Evolutionary conservation across 2,329 filamentous ascomycete species (phyloP).

Genomic region (Domatiomyces globalis): DNA sequence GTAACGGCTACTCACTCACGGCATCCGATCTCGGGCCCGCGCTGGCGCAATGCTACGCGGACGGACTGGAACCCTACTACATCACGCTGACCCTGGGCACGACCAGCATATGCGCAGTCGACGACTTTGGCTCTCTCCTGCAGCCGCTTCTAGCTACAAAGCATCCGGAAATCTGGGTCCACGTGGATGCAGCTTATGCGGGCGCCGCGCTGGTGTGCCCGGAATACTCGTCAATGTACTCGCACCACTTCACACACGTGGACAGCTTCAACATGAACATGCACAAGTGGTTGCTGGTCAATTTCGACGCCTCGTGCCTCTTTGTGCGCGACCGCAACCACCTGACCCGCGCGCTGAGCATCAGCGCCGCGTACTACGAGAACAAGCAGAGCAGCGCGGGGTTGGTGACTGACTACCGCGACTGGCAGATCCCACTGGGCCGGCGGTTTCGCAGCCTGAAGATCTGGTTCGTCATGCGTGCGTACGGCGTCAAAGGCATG

Average conservation of each 20-base stretch:
- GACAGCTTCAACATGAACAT: slow-evolving; percentile 92
- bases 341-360: slow-evolving; percentile 65
- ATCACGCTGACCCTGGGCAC: slow-evolving; percentile 73
- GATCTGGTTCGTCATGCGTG: slow-evolving; percentile 85
- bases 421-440: slow-evolving; percentile 93
- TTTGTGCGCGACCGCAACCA: slow-evolving; percentile 62
- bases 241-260: slow-evolving; percentile 35
- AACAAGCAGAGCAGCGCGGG: slow-evolving; percentile 70
- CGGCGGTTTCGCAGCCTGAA: slow-evolving; percentile 78
- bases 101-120: slow-evolving; percentile 75
- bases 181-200: slow-evolving; percentile 87
- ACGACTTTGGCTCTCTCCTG: slow-evolving; percentile 58
- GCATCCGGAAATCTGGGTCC: slow-evolving; percentile 63
- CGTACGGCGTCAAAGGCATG: slow-evolving; percentile 65
- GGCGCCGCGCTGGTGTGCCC: slow-evolving; percentile 71
- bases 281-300: slow-evolving; percentile 94
- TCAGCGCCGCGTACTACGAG: slow-evolving; percentile 66
- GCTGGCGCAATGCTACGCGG: slow-evolving; percentile 50
- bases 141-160: slow-evolving; percentile 26
- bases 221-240: slow-evolving; percentile 50
- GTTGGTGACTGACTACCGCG: slow-evolving; percentile 83
- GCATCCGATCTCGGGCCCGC: slow-evolving; percentile 46
- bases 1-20: slow-evolving; percentile 56
- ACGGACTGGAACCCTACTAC: slow-evolving; percentile 72
- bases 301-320: slow-evolving; percentile 74